Base-by-base conservation (phyloP, 2,329 filamentous ascomycete species). In the Xylariales sp. region DNA sequence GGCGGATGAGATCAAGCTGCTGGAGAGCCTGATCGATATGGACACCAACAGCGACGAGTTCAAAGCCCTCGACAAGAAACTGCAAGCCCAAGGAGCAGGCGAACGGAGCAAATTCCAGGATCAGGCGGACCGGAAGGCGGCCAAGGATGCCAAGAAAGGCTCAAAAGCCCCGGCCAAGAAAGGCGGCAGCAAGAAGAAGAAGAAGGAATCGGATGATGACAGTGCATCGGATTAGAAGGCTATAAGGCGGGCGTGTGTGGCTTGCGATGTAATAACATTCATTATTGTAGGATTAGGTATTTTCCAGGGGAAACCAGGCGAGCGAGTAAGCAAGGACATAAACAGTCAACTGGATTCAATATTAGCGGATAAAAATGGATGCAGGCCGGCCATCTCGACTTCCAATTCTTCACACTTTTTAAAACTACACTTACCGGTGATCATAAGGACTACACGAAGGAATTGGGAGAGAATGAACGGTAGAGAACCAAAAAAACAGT, bases 1-100 rank as follows among this genome's bases (percentile, higher is more conserved):
- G 90, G 89, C 90, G 1, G 74, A 82, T 31, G 93, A 98, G 66
- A 97, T 98, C 63, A 96, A 96, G 67, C 69, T 97, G 46, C 74
- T 98, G 5, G 93, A 98, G 64, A 81, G 81, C 31, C 69, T 98
- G 35, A 84, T 96, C 28, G 91, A 83, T 6, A 88, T 90, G 78
- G 85, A 96, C 56, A 59, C 78, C 0, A 83, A 88, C 24, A 70
- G 77, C n/a, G 71, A 81, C 7, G 82, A 86, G 51, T 96, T 96
- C 56, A 67, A 62, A 48, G 60, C 67, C 11, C 62, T 87, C 37
- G 88, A 88, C 47, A 59, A 62, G 40, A 70, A 78, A 34, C 59
- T 97, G 48, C 74, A 83, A 41, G 78, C 74, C 25, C 69, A 77
- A 53, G 93, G 93, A 1, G 71, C 69, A 14, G 67, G 66, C 8